These are phyloP conservation scores for Maudiozyma saulgeensis DNA, from an alignment of 805 yeast species.

Conservation along the genomic window DNA sequence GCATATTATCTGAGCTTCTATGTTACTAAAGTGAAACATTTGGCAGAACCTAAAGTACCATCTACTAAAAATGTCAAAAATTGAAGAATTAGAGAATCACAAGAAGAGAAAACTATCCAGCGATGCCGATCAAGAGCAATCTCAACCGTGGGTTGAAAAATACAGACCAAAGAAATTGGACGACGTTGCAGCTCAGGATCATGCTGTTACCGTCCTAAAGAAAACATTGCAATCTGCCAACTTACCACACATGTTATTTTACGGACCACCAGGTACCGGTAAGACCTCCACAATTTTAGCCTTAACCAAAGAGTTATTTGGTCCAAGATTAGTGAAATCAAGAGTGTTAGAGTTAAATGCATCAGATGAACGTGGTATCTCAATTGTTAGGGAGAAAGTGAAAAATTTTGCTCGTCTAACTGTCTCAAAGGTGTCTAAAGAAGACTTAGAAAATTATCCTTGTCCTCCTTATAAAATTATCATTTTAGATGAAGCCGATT, in stretches of 20 bases:
- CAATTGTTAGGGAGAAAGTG: conserved; percentile 76
- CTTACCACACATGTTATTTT: conserved; percentile 83
- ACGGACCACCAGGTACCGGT: conserved; percentile 93
- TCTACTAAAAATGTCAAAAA: conserved; percentile 5
- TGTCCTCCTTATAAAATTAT: conserved; percentile 95
- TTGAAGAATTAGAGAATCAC: conserved; percentile 16
- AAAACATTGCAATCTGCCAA: conserved; percentile 72
- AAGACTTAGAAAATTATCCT: conserved; percentile 66
- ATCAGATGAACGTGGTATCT: conserved; percentile 84
- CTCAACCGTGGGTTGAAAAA: conserved; percentile 88
- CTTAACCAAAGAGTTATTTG: conserved; percentile 68
- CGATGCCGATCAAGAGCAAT: conserved; percentile 14
- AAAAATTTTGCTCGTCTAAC: conserved; percentile 80
- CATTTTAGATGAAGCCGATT: conserved; percentile 90
- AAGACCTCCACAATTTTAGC: conserved; percentile 85
- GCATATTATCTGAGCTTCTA: no score
- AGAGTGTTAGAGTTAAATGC: conserved; percentile 81
- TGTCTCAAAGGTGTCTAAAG: conserved; percentile 68
- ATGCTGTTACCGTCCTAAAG: conserved; percentile 74
- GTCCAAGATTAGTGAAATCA: conserved; percentile 55
- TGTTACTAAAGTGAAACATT: no score
- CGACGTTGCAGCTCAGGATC: conserved; percentile 88
- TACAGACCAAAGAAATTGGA: conserved; percentile 81
- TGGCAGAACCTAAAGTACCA: no score
- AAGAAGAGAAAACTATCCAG: conserved; percentile 24